Evolutionary conservation across 441 rosid genomes (phyloP).

Genomic region (Breynia disticha): DNA sequence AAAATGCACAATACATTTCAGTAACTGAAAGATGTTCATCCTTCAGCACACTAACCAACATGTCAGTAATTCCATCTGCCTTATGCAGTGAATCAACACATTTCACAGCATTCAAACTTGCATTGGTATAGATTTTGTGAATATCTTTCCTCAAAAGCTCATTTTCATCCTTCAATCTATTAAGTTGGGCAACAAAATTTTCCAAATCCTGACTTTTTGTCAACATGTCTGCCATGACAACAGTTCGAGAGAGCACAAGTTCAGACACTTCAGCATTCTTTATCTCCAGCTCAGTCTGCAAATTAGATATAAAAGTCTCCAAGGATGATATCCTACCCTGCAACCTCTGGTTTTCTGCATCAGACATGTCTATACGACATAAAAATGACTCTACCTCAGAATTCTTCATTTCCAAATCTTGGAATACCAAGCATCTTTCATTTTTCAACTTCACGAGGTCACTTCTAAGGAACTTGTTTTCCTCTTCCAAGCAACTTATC

Average conservation of each 20-base stretch:
- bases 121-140: slow-evolving; percentile 22
- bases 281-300: slow-evolving; percentile 42
- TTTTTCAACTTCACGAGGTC: slow-evolving; percentile 35
- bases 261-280: slow-evolving; percentile 43
- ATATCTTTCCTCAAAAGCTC: slow-evolving; percentile 24
- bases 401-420: slow-evolving; percentile 43
- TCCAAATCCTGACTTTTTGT: slow-evolving; percentile 40
- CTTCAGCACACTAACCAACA: slow-evolving; percentile 25
- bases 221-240: slow-evolving; percentile 31
- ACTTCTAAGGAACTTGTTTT: slow-evolving; percentile 23
- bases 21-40: slow-evolving; percentile 31
- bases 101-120: slow-evolving; percentile 28
- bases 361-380: slow-evolving; percentile 19
- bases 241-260: slow-evolving; percentile 39
- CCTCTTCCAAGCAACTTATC: slow-evolving; percentile 27
- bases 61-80: slow-evolving; percentile 18
- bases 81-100: slow-evolving; percentile 30
- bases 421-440: slow-evolving; percentile 34
- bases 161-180: slow-evolving; percentile 37
- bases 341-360: slow-evolving; percentile 30
- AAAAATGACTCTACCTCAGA: slow-evolving; percentile 33
- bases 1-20: slow-evolving; percentile 35
- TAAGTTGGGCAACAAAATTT: slow-evolving; percentile 23
- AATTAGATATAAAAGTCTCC: slow-evolving; percentile 40
- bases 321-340: slow-evolving; percentile 38